phyloP scores from a whole-genome alignment of 345 rosid genomes.

The Leavenworthia alabamica region DNA sequence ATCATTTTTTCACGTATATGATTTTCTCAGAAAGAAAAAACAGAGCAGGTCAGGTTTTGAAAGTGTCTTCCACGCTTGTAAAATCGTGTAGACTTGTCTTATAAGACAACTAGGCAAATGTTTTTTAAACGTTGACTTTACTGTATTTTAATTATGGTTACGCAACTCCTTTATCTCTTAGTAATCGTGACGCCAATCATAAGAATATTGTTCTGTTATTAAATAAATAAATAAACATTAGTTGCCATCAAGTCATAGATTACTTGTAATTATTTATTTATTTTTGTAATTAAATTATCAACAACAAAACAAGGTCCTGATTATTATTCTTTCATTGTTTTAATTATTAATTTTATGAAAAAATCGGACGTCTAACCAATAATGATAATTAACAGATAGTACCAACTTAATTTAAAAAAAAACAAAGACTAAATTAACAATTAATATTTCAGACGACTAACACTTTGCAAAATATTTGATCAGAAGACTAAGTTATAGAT shows the following conservation, averaged over 20 bases:
- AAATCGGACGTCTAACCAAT: too few relatives aligned
- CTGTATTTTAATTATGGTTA: conserved; percentile 17
- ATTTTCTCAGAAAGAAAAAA: not conserved
- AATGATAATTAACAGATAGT: too few relatives aligned
- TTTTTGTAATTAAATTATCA: too few relatives aligned
- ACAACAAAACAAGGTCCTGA: too few relatives aligned
- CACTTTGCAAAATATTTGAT: too few relatives aligned
- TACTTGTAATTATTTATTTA: too few relatives aligned
- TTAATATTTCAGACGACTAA: too few relatives aligned
- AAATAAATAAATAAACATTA: conserved; percentile 14
- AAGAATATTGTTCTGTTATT: not conserved
- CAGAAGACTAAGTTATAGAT: too few relatives aligned
- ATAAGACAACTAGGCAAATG: conserved; percentile 17
- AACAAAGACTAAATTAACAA: too few relatives aligned
- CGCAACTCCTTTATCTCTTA: conserved; percentile 19
- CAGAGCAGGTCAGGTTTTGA: conserved; percentile 16
- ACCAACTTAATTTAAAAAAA: too few relatives aligned
- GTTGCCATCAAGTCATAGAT: conserved; percentile 3
- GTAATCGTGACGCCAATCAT: conserved; percentile 24
- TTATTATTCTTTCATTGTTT: too few relatives aligned
- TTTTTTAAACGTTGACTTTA: conserved; percentile 26
- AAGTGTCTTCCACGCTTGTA: conserved; percentile 14
- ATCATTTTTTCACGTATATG: conserved; percentile 27
- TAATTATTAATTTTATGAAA: too few relatives aligned
- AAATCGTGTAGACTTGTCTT: conserved; percentile 31